Evolutionary conservation across 2,329 filamentous ascomycete genomes (phyloP), one percentile per base, ranked within the genome.

Genomic region (Neofusicoccum sp.): DNA sequence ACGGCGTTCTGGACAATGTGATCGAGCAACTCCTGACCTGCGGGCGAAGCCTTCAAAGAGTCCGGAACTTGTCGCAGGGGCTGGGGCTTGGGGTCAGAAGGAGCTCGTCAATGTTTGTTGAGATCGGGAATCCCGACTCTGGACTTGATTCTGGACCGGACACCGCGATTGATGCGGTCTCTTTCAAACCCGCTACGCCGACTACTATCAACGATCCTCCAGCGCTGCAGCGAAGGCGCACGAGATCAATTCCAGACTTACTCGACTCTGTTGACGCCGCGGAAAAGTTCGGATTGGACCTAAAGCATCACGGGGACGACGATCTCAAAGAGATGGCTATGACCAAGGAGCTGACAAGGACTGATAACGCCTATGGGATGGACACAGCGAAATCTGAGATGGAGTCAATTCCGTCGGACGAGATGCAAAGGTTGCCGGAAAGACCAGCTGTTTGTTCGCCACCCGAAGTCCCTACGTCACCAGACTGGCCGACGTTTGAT

Each of bases 21-120:
- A 75, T 80, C 62, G 68, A 71, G 61, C 75, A 77, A 57, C 68
- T 76, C 31, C 66, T 69, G 20, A 62, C 58, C n/a, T 67, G 65
- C 16, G 48, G 31, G 24, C 40, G 16, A 8, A 43, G 34, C 24
- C 48, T 61, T 6, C 45, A 47, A 31, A 38, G 8, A 20, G 45
- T 61, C 14, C 38, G 58, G 12, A 54, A 30, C 9, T 31, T 54
- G 33, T 53, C 58, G 5, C 48, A 31, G 9, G 45, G 44, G 34
- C 30, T 43, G n/a, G 28, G 38, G n/a, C 30, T 36, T 61, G 12
- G 69, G 69, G 6, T 68, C 63, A 48, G 63, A 64, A 31, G 68
- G 64, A 8, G 65, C 71, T 40, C 69, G 65, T 53, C 63, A 71
- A 14, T 71, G 69, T 33, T 67, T 69, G 9, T 67, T 66, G 56